Conservation (phyloP, 768 basidiomycete species). For the Pulveroboletus sp. region DNA sequence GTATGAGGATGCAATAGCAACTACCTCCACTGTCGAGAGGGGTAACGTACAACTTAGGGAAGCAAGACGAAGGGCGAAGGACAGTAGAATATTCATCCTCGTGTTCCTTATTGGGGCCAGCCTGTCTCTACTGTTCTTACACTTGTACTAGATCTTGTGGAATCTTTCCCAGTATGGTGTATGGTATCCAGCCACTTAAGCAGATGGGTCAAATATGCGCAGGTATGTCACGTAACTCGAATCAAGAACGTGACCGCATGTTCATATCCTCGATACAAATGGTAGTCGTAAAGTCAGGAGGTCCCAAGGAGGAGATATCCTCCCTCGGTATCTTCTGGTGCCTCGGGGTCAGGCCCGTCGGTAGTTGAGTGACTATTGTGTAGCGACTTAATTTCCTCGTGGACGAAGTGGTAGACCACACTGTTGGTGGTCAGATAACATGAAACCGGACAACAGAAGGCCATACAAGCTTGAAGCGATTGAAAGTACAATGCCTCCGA, state of each 20-base stretch:
- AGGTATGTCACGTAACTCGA: background rate
- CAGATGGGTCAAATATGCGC: background rate
- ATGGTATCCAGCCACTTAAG: conserved; percentile 2
- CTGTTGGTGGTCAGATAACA: conserved; percentile 34
- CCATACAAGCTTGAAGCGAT: conserved; percentile 64
- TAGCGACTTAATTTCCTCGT: conserved; percentile 53
- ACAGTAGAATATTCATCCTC: conserved; percentile 84
- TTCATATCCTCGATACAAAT: background rate
- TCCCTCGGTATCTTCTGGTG: conserved; percentile 56
- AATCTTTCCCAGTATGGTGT: conserved; percentile 2
- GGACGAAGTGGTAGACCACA: conserved; percentile 61
- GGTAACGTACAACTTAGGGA: conserved; percentile 89
- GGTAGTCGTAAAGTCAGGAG: background rate
- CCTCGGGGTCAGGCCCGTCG: conserved; percentile 54
- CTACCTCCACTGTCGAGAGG: conserved; percentile 79
- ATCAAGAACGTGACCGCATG: background rate
- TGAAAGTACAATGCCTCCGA: conserved; percentile 54
- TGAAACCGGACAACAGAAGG: conserved; percentile 4
- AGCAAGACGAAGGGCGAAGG: conserved; percentile 81
- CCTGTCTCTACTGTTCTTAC: conserved; percentile 86
- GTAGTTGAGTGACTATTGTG: conserved; percentile 44
- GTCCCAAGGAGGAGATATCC: conserved; percentile 46
- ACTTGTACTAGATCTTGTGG: conserved; percentile 64
- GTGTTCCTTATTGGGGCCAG: conserved; percentile 91
- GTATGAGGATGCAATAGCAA: conserved; percentile 90